Evolutionary conservation across 441 rosid species (phyloP).

Genomic region (Erodium texanum): DNA sequence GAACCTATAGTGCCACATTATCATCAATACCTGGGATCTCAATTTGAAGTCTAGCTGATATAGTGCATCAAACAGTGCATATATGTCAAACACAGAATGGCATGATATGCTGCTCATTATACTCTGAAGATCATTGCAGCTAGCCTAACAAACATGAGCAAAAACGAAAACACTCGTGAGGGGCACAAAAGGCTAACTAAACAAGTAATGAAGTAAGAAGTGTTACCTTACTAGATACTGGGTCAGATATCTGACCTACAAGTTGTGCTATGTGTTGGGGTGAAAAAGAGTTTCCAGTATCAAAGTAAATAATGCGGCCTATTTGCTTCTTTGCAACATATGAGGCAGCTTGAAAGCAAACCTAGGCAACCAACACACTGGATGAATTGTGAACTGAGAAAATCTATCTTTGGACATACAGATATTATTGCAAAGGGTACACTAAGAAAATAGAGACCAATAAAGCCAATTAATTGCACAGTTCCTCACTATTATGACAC

Average conservation of each 20-base stretch:
- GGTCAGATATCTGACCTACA: constrained; percentile 26
- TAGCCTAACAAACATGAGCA: constrained; percentile 17
- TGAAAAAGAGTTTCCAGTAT: constrained; percentile 81
- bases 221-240: constrained; percentile 11
- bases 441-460: background rate
- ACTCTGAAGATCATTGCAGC: constrained; percentile 23
- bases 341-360: constrained; percentile 61
- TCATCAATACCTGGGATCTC: constrained; percentile 35
- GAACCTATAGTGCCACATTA: constrained; percentile 9
- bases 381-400: background rate
- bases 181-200: background rate
- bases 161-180: background rate
- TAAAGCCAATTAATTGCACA: background rate
- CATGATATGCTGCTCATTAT: constrained; percentile 42
- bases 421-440: background rate
- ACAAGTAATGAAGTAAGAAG: background rate
- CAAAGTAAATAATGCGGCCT: constrained; percentile 52
- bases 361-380: constrained; percentile 25
- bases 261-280: constrained; percentile 48
- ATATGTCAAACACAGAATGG: constrained; percentile 45
- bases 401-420: background rate
- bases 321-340: constrained; percentile 38
- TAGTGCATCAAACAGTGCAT: constrained; percentile 39
- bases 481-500: no score
- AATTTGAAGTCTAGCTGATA: constrained; percentile 31